These are phyloP conservation scores for Saccharomyces hybrid DNA, from an alignment of 1,139 yeast genomes.

Conservation along the genomic window DNA sequence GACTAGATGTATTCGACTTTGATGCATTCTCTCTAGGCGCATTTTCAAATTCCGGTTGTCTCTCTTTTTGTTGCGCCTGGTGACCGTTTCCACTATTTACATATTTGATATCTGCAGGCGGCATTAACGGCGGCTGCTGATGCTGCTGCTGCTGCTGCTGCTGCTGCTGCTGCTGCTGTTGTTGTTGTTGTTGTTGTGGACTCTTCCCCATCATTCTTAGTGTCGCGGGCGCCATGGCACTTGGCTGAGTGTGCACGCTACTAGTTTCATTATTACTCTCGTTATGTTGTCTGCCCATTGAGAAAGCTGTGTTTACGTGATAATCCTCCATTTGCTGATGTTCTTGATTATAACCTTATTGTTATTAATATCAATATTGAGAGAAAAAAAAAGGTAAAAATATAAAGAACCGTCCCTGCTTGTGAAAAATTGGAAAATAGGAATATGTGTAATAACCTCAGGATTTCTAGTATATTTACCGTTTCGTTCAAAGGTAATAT, in stretches of 20 bases:
- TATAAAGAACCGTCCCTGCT: neutral
- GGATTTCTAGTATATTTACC: neutral
- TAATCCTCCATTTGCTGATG: constrained; percentile 23
- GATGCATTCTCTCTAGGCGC: neutral
- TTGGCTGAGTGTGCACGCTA: constrained; percentile 7
- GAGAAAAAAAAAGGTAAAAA: neutral
- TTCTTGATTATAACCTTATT: neutral
- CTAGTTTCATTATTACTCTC: neutral
- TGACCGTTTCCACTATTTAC: neutral
- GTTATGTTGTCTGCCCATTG: constrained; percentile 19
- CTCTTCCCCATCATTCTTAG: constrained; percentile 61
- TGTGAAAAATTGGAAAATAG: neutral
- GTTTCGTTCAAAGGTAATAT: neutral
- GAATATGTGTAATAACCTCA: neutral
- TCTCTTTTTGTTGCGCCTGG: constrained; percentile 6
- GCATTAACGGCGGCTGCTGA: constrained; percentile 21
- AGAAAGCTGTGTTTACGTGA: constrained; percentile 29
- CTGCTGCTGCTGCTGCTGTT: neutral
- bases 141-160: constrained; percentile 13
- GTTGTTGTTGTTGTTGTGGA: neutral
- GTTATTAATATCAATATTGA: neutral
- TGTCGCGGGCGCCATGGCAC: constrained; percentile 52
- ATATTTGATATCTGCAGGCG: neutral
- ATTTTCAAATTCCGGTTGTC: neutral
- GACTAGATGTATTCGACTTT: neutral